Conservation (phyloP, 1,139 yeast species). For the Blastobotrys elegans region DNA sequence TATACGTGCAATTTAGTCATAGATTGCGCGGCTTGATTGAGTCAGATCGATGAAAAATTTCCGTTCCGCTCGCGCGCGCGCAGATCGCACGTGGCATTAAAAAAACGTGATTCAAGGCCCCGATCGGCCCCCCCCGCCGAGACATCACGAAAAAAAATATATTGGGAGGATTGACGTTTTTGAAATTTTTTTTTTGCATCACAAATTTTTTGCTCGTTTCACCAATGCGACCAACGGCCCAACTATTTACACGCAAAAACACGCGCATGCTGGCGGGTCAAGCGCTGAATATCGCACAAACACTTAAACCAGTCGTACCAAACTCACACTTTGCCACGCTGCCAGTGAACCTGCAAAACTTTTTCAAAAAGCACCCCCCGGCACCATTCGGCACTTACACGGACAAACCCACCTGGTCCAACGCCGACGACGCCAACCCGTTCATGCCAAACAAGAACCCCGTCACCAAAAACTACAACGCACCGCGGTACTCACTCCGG, state of each 20-base stretch:
- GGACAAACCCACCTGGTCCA: slow-evolving; percentile 56
- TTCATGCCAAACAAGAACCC: slow-evolving; percentile 84
- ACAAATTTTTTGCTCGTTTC: background rate
- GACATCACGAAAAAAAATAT: too few species aligned
- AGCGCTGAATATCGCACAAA: slow-evolving; percentile 23
- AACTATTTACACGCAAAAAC: slow-evolving; percentile 17
- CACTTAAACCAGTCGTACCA: slow-evolving; percentile 13
- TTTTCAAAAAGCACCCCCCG: slow-evolving; percentile 84
- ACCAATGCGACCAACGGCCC: slow-evolving; percentile 23
- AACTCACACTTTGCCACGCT: slow-evolving; percentile 39
- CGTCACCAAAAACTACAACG: slow-evolving; percentile 69
- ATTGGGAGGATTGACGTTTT: too few species aligned
- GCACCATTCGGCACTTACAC: slow-evolving; percentile 68
- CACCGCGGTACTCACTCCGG: slow-evolving; percentile 74
- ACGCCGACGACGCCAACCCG: slow-evolving; percentile 75
- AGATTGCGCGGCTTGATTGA: too few species aligned
- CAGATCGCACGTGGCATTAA: background rate
- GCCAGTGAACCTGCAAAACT: slow-evolving; percentile 67
- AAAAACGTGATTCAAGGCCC: background rate
- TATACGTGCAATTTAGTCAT: background rate
- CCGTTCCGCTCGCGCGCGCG: too few species aligned
- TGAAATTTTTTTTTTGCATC: background rate
- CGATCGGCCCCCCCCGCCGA: too few species aligned
- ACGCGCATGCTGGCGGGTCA: slow-evolving; percentile 30
- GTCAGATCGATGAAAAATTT: too few species aligned